Base-by-base conservation (phyloP, 2,329 filamentous ascomycete genomes). In the Grosmannia huntii region DNA sequence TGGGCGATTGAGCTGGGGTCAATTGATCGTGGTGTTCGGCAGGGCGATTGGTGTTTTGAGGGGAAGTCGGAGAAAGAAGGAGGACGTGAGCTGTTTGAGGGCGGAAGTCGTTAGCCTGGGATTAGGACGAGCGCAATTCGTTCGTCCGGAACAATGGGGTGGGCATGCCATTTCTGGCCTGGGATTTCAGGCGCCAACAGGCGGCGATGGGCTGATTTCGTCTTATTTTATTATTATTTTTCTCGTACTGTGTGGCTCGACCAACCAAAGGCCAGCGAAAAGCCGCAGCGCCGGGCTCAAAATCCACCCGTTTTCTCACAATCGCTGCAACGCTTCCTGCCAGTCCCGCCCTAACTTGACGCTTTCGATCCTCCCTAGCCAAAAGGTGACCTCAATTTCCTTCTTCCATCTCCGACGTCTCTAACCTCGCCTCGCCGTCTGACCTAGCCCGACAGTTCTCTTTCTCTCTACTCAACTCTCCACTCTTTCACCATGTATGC, bases 401-500 rank as follows among this genome's bases (percentile, higher is more conserved):
- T 57, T 53, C n/a, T 27, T 36, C 53, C 41, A 16, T 36, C 33
- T 53, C 27, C 44, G 31, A 44, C 41, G 41, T 48, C 44, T 51
- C 23, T 33, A 28, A 25, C 36, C 48, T 53, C 38, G 23, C 28
- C 38, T 38, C 50, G 31, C 9, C 41, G 23, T 9, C 53, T 58
- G 33, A 50, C 50, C n/a, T 44, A 46, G 25, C 49, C 21, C 38
- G 25, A 33, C 27, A 33, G 52, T 50, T 46, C 31, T 33, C 27
- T 23, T 28, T 28, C 12, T 44, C 53, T 27, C 38, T 16, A 28
- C 38, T 53, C 52, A 10, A 11, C 48, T 52, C 33, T 57, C 55
- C 48, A 28, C 55, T 57, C 48, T 11, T 25, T 49, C 54, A 44
- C 46, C 1, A 87, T 88, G 85, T 81, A 79, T 71, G 75, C 84